Conservation (phyloP, 257 asterid genomes). For the Penstemon eatonii region DNA sequence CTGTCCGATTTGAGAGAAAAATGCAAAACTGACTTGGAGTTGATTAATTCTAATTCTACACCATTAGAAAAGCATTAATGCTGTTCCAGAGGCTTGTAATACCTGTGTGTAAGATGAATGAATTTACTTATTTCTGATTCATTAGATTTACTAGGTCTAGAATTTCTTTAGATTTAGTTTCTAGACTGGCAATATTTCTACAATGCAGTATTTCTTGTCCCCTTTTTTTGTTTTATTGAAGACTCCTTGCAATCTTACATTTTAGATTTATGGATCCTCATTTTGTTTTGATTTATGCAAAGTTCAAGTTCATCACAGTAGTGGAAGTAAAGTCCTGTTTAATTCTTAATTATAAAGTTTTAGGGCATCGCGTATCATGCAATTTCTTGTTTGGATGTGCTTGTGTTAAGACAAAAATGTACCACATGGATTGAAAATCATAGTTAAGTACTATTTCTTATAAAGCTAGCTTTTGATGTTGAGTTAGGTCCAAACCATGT, state of each 20-base stretch:
- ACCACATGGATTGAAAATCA: too few species aligned
- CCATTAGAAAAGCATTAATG: constrained; percentile 39
- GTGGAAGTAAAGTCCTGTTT: neutral
- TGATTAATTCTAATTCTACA: constrained; percentile 29
- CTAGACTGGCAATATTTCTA: constrained; percentile 9
- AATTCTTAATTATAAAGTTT: too few species aligned
- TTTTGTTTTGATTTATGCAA: neutral
- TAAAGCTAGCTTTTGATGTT: neutral
- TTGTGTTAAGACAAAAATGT: neutral
- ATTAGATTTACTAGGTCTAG: neutral
- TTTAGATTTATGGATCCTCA: constrained; percentile 2
- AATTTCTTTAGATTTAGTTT: constrained; percentile 19
- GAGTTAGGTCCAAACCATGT: neutral
- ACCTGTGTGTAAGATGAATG: constrained; percentile 27
- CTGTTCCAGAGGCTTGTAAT: constrained; percentile 24
- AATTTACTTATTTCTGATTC: neutral
- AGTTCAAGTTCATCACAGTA: neutral
- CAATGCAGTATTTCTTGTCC: constrained; percentile 14
- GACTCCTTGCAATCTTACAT: constrained; percentile 5
- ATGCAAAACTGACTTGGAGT: constrained; percentile 61
- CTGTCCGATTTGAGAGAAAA: constrained; percentile 58
- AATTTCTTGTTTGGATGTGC: neutral
- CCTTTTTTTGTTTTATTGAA: neutral
- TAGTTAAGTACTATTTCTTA: neutral
- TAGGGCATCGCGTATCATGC: neutral